Conservation (phyloP, 2,329 filamentous ascomycete species). For the Scopulariopsis brevicaulis region DNA sequence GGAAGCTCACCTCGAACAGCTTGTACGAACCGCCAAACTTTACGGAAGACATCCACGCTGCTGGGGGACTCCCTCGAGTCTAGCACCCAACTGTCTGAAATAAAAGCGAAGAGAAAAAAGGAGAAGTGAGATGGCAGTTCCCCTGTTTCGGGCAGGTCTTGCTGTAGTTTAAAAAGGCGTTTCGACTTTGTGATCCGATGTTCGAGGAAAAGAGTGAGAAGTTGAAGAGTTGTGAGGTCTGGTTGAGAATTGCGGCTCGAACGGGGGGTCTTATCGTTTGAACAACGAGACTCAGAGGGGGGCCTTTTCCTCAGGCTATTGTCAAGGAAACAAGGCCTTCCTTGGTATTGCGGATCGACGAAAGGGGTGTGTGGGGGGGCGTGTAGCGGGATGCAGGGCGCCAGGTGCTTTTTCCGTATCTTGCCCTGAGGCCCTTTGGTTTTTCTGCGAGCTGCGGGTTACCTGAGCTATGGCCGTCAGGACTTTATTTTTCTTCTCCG, state of each 20-base stretch:
- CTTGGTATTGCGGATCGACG: not conserved
- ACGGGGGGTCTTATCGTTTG: not conserved
- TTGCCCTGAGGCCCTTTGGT: not conserved
- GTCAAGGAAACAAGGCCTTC: not conserved
- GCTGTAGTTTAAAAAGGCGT: not conserved
- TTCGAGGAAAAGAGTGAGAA: not conserved
- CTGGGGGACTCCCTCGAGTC: conserved; percentile 9
- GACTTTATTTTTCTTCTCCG: not conserved
- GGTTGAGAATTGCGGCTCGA: not conserved
- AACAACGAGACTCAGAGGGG: not conserved
- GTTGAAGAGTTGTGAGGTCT: not conserved
- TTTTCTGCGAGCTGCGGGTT: not conserved
- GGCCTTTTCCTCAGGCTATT: not conserved
- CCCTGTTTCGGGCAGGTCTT: not conserved
- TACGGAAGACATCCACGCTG: conserved; percentile 45
- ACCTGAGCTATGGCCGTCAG: not conserved
- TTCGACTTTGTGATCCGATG: not conserved
- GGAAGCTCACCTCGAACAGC: conserved; percentile 42
- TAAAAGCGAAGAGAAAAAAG: not conserved
- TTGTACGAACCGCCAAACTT: conserved; percentile 45
- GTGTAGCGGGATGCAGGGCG: not conserved
- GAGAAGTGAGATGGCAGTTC: not conserved
- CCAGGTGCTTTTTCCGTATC: not conserved
- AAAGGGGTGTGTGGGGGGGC: not conserved
- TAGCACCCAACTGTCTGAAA: not conserved